Evolutionary conservation across 129 eudicot species (phyloP).

Genomic region (Centrapalus pauciflorus): DNA sequence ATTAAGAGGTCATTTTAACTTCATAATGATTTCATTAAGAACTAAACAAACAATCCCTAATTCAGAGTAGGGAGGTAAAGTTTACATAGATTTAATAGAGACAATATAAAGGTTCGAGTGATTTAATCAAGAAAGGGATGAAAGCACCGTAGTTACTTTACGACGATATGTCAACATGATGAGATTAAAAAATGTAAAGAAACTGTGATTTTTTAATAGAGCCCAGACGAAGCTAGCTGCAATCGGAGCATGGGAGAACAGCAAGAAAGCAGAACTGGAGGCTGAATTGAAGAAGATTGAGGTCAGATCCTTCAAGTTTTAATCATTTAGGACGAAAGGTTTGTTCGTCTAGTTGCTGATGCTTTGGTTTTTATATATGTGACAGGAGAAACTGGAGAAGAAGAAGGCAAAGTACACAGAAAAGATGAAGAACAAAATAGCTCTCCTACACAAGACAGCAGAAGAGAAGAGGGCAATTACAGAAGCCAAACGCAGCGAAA

Average conservation of each 20-base stretch:
- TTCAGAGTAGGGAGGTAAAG: too few relatives aligned
- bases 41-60: too few relatives aligned
- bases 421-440: constrained; percentile 57
- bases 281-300: constrained; percentile 69
- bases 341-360: not conserved
- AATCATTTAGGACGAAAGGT: not conserved
- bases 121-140: too few relatives aligned
- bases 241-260: constrained; percentile 78
- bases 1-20: too few relatives aligned
- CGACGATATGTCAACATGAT: not conserved
- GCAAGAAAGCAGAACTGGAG: constrained; percentile 73
- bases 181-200: not conserved
- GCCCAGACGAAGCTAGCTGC: constrained; percentile 70
- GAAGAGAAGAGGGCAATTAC: constrained; percentile 63
- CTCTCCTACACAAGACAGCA: constrained; percentile 51
- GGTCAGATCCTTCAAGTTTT: constrained; percentile 29
- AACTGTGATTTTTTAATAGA: constrained; percentile 25
- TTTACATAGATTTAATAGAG: too few relatives aligned
- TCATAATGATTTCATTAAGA: too few relatives aligned
- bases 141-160: not conserved
- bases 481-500: constrained; percentile 59
- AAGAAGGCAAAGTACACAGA: constrained; percentile 54
- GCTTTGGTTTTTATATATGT: not conserved
- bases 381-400: constrained; percentile 56
- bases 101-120: not conserved